Percentiles rank a stretch among this genome's conserved stretches.
Conservation (phyloP, 2,329 filamentous ascomycete species). For the Fusarium kyushuense region DNA sequence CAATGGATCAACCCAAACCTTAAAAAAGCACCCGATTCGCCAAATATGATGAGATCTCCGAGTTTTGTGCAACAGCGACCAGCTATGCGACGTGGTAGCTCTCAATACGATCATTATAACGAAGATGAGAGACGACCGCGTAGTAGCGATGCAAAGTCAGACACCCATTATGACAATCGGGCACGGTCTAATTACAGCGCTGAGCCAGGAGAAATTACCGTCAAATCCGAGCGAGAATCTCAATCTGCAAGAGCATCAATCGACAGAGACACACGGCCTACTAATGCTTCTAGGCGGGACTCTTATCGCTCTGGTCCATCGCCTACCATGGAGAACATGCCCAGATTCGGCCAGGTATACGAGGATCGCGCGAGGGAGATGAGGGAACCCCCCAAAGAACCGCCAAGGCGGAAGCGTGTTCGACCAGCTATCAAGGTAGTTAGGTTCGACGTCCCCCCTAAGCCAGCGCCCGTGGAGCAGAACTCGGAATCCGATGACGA, state of each 20-base stretch:
- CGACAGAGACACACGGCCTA: slow-evolving; percentile 41
- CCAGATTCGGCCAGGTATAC: slow-evolving; percentile 27
- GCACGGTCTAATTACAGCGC: slow-evolving; percentile 57
- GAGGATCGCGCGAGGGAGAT: slow-evolving; percentile 27
- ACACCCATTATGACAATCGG: slow-evolving; percentile 55
- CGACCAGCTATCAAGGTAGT: slow-evolving; percentile 51
- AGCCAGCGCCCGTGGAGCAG: slow-evolving; percentile 50
- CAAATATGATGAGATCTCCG: slow-evolving; percentile 63
- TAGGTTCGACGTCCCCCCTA: slow-evolving; percentile 57
- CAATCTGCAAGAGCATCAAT: slow-evolving; percentile 49
- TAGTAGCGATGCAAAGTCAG: slow-evolving; percentile 66
- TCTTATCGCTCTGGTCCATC: slow-evolving; percentile 39
- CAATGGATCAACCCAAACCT: slow-evolving; percentile 70
- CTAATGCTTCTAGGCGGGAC: slow-evolving; percentile 33
- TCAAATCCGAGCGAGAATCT: slow-evolving; percentile 56
- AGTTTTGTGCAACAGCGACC: slow-evolving; percentile 61
- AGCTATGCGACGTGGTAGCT: slow-evolving; percentile 54
- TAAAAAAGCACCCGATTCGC: slow-evolving; percentile 65
- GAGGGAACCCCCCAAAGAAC: slow-evolving; percentile 29
- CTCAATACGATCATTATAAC: slow-evolving; percentile 55
- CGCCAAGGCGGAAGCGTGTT: slow-evolving; percentile 44
- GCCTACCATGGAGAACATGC: slow-evolving; percentile 41
- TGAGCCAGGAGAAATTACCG: slow-evolving; percentile 61
- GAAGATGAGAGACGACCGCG: slow-evolving; percentile 60
- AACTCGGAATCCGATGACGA: slow-evolving; percentile 67